phyloP scores from a whole-genome alignment of 2,329 filamentous ascomycete genomes.

The Sarocladium kiliense region DNA sequence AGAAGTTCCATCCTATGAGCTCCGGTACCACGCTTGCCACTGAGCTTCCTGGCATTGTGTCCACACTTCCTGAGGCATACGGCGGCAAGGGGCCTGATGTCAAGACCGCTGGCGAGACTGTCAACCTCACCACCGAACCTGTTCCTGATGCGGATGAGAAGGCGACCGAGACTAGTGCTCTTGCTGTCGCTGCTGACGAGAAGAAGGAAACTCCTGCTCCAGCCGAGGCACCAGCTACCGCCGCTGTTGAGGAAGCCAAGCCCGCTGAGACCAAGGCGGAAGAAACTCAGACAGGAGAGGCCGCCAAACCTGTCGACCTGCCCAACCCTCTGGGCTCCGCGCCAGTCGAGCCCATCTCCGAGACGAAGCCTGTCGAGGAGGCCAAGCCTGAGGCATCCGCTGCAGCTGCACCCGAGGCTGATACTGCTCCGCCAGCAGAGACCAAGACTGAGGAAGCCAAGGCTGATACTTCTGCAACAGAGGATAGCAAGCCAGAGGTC shows the following conservation, averaged over 20 bases:
- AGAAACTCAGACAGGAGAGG: conserved; percentile 8
- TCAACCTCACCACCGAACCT: conserved; percentile 19
- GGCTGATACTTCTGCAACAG: neutral
- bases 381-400: neutral
- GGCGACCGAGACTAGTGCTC: neutral
- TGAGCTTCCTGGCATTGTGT: conserved; percentile 53
- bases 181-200: neutral
- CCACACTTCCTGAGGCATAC: conserved; percentile 68
- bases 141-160: neutral
- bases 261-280: conserved; percentile 10
- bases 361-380: no score
- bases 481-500: neutral
- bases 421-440: neutral
- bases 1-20: conserved; percentile 74
- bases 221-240: neutral
- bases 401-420: neutral
- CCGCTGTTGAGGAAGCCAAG: neutral
- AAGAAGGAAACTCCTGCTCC: neutral
- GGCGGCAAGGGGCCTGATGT: conserved; percentile 62
- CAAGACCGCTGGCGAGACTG: conserved; percentile 27
- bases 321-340: conserved; percentile 1
- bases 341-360: neutral
- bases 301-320: neutral
- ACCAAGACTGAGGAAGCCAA: neutral
- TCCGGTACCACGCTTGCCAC: conserved; percentile 65